A percentile compares a stretch with the other conserved stretches of the same genome.
Evolutionary conservation across 1,284 basidiomycete genomes (phyloP).

Genomic region (Cryptococcus wingfieldii): DNA sequence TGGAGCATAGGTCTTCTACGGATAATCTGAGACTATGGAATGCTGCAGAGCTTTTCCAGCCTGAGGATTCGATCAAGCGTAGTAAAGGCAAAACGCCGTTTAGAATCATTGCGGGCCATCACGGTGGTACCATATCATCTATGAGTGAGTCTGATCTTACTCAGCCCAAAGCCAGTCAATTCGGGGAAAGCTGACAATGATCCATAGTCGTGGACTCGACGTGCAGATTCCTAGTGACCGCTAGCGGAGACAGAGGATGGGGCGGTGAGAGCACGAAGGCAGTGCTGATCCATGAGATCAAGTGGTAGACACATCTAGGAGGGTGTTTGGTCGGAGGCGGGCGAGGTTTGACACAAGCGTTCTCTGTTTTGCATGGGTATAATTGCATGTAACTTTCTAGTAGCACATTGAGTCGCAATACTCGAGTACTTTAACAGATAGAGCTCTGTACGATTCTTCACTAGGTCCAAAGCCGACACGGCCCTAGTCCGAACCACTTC

Average conservation of each 20-base stretch:
- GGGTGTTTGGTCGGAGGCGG: too few relatives aligned
- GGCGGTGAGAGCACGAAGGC: conserved; percentile 83
- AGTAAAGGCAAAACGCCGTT: conserved; percentile 62
- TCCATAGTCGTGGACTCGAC: conserved; percentile 76
- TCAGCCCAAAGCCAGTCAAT: background rate
- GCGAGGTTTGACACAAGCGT: too few relatives aligned
- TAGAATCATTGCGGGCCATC: conserved; percentile 94
- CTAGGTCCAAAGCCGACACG: too few relatives aligned
- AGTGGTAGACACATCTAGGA: conserved; percentile 38
- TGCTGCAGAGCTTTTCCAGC: conserved; percentile 67
- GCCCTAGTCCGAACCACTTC: too few relatives aligned
- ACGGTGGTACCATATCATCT: conserved; percentile 86
- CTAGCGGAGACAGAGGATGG: conserved; percentile 93
- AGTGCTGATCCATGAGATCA: conserved; percentile 86
- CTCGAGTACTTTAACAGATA: too few relatives aligned
- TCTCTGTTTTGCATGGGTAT: too few relatives aligned
- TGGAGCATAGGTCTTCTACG: conserved; percentile 65
- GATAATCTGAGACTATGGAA: conserved; percentile 97
- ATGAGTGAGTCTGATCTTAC: conserved; percentile 60
- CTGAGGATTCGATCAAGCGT: conserved; percentile 57
- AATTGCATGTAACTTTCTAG: too few relatives aligned
- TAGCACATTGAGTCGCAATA: too few relatives aligned
- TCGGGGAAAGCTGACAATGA: background rate
- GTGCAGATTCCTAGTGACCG: conserved; percentile 78
- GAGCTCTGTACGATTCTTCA: too few relatives aligned